A percentile compares a stretch with the other conserved stretches of the same genome.
phyloP scores from a whole-genome alignment of 768 basidiomycete species.

The Leucocoprinus sp. region DNA sequence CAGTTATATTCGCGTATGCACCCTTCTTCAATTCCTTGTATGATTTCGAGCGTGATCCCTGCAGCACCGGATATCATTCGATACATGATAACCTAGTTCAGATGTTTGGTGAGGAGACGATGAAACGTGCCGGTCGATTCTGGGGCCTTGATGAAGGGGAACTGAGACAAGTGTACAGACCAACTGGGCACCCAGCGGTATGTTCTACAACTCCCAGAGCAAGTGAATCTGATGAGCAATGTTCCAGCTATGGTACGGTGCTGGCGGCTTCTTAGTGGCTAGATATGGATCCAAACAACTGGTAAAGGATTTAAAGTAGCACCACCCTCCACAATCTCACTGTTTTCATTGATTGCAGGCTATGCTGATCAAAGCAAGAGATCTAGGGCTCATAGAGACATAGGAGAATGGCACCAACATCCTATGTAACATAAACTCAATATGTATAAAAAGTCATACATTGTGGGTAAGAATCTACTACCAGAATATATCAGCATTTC shows the following conservation, averaged over 20 bases:
- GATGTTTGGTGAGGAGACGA: constrained; percentile 28
- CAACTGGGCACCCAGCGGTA: constrained; percentile 35
- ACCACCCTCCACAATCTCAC: background rate
- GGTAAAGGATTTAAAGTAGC: constrained; percentile 17
- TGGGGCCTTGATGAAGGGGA: constrained; percentile 39
- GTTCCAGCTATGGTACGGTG: constrained; percentile 32
- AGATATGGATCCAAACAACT: constrained; percentile 29
- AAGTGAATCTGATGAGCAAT: background rate
- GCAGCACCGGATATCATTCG: constrained; percentile 4
- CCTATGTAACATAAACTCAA: too few relatives aligned
- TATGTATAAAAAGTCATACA: too few relatives aligned
- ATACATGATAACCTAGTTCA: constrained; percentile 22
- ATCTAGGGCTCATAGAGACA: constrained; percentile 1
- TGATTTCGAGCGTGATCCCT: background rate
- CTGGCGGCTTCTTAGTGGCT: constrained; percentile 26
- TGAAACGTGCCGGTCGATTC: constrained; percentile 21
- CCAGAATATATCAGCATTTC: too few relatives aligned
- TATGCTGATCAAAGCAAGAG: constrained; percentile 6
- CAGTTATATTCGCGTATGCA: constrained; percentile 36
- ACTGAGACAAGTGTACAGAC: constrained; percentile 26
- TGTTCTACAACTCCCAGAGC: constrained; percentile 7
- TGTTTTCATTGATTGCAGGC: background rate
- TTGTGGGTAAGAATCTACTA: too few relatives aligned
- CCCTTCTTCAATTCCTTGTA: too few relatives aligned
- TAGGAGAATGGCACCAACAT: too few relatives aligned